Evolutionary conservation across 345 rosid species (phyloP), one percentile per base, ranked within the genome.

Genomic region (Lepidium aucheri): DNA sequence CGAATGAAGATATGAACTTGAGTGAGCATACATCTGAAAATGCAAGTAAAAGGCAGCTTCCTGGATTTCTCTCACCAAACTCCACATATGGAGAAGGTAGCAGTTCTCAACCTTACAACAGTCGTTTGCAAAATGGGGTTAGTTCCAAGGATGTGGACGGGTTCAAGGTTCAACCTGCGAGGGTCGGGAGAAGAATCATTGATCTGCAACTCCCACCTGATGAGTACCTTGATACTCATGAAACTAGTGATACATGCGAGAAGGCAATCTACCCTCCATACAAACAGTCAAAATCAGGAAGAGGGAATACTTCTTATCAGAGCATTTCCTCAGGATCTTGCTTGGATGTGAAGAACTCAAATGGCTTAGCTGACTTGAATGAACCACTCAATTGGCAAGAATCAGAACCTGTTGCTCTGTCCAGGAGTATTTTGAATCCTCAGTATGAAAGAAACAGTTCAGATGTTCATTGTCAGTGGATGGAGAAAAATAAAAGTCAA

Each of bases 191-290:
- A 67, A 81, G 56, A 60, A 76, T 76, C 65, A 78, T 86, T 64
- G 84, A 86, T 65, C 85, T 84, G 60, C 84, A 73, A 63, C 77
- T 76, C 51, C 90, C 90, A 24, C 83, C 77, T 18, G 76, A 83
- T 28, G 79, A 74, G 18, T 80, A 67, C 75, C 65, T 80, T 41
- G 65, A 74, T 59, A 20, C 15, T 16, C 65, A 63, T 18, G 86
- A 76, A 32, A 62, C 57, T 47, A 46, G 35, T 55, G 60, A 50
- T 22, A 40, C 58, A 30, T 26, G 38, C 47, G 70, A 63, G 30
- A 55, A 46, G 32, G 10, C 44, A 10, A 14, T 12, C 42, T 46
- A 4, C 26, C 45, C 59, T 65, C 38, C 60, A 7, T 49, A 41
- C 54, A 26, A 16, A 42, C 60, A 49, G 7, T 67, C 89, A 33